Evolutionary conservation across 2,329 filamentous ascomycete genomes (phyloP).

Genomic region (Onygenales sp.): DNA sequence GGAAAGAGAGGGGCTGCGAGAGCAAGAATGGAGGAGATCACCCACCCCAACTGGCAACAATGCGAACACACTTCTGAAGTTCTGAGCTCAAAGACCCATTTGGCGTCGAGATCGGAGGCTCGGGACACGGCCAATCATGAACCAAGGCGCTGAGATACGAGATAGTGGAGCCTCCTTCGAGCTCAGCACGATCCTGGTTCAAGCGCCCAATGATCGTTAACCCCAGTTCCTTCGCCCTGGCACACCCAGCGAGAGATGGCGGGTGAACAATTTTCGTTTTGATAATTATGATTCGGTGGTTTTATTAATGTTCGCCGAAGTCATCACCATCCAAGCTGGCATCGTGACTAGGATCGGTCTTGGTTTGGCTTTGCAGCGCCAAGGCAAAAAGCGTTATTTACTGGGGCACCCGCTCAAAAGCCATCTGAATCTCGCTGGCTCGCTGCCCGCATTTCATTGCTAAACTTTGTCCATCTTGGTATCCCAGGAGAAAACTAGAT

Average conservation of each 20-base stretch:
- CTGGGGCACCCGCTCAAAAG: too few relatives aligned
- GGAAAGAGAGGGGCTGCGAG: not conserved
- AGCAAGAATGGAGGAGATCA: not conserved
- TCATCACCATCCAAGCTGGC: not conserved
- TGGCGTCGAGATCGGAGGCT: not conserved
- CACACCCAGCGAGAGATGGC: not conserved
- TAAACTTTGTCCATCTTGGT: too few relatives aligned
- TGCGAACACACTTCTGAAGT: too few relatives aligned
- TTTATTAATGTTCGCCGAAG: not conserved
- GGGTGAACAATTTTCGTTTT: too few relatives aligned
- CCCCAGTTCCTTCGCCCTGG: not conserved
- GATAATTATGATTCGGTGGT: not conserved
- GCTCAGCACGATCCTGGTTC: not conserved
- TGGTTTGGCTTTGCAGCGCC: not conserved
- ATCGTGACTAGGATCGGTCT: not conserved
- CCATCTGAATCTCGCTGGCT: too few relatives aligned
- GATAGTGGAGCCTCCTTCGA: not conserved
- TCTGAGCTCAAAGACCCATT: not conserved
- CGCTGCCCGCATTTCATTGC: too few relatives aligned
- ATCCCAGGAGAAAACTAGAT: too few relatives aligned
- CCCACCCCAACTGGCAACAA: not conserved
- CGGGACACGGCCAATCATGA: not conserved
- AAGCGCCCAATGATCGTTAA: not conserved
- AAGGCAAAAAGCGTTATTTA: too few relatives aligned
- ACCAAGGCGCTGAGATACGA: conserved; percentile 1